A percentile compares a stretch with the other conserved stretches of the same genome.
phyloP scores from a whole-genome alignment of 225 moss, liverwort and hornwort genomes.

The Climacium dendroides region DNA sequence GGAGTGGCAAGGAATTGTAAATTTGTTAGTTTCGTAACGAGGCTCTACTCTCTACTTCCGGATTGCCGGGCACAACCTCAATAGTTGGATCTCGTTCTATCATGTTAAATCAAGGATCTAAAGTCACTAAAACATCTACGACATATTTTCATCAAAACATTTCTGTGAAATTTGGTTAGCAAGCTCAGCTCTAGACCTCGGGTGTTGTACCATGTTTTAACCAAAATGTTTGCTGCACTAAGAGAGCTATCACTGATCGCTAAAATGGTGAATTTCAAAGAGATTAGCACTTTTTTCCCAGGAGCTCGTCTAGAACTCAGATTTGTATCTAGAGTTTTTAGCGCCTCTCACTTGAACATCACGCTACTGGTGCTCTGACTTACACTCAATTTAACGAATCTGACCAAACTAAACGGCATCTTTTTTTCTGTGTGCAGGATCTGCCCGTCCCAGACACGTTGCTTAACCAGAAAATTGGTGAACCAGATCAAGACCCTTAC shows the following conservation, averaged over 20 bases:
- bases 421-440: not conserved
- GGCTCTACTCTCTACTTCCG: not conserved
- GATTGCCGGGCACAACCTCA: not conserved
- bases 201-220: not conserved
- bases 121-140: not conserved
- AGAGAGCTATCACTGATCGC: not conserved
- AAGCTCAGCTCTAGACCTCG: not conserved
- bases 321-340: not conserved
- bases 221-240: not conserved
- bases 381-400: not conserved
- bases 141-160: not conserved
- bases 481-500: not conserved
- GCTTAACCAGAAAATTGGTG: not conserved
- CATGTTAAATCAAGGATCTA: not conserved
- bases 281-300: not conserved
- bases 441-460: slow-evolving; percentile 9
- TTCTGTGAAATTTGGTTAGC: not conserved
- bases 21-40: not conserved
- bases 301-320: not conserved
- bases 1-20: not conserved
- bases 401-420: not conserved
- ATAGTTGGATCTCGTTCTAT: not conserved
- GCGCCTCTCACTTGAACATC: not conserved
- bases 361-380: not conserved
- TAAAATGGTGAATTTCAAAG: too few species aligned